phyloP scores from a whole-genome alignment of 768 basidiomycete genomes.

The Amanita rubescens region DNA sequence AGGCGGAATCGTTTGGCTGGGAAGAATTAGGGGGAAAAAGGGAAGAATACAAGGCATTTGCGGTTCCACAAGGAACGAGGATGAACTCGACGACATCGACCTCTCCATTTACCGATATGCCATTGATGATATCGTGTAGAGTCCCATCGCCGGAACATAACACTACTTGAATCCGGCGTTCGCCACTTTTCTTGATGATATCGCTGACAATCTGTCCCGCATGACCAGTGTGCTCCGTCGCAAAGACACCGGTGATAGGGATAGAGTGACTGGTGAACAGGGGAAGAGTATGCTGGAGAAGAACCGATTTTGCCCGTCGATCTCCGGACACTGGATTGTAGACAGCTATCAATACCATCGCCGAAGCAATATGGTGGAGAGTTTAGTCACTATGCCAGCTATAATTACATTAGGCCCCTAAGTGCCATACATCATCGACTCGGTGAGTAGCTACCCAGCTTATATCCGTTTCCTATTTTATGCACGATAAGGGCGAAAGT shows the following conservation, averaged over 20 bases:
- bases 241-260: constrained; percentile 31
- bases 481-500: too few species aligned
- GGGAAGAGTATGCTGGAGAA: constrained; percentile 57
- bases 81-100: constrained; percentile 30
- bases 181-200: constrained; percentile 24
- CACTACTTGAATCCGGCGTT: constrained; percentile 37
- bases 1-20: constrained; percentile 20
- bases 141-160: constrained; percentile 90
- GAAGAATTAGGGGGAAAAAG: constrained; percentile 48
- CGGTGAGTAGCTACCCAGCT: too few species aligned
- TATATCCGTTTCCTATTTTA: too few species aligned
- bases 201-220: constrained; percentile 42
- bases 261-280: constrained; percentile 39
- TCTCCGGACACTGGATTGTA: constrained; percentile 77
- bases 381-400: background rate
- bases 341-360: constrained; percentile 50
- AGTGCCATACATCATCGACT: too few species aligned
- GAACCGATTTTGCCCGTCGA: constrained; percentile 45
- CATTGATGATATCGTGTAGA: constrained; percentile 79
- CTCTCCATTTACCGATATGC: constrained; percentile 27
- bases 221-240: constrained; percentile 47
- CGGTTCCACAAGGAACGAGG: constrained; percentile 77
- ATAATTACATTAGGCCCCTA: too few species aligned
- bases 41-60: constrained; percentile 83
- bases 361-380: background rate